Percentiles rank a stretch among this genome's conserved stretches.
phyloP scores from a whole-genome alignment of 306 rosid genomes.

The Senna siamea region DNA sequence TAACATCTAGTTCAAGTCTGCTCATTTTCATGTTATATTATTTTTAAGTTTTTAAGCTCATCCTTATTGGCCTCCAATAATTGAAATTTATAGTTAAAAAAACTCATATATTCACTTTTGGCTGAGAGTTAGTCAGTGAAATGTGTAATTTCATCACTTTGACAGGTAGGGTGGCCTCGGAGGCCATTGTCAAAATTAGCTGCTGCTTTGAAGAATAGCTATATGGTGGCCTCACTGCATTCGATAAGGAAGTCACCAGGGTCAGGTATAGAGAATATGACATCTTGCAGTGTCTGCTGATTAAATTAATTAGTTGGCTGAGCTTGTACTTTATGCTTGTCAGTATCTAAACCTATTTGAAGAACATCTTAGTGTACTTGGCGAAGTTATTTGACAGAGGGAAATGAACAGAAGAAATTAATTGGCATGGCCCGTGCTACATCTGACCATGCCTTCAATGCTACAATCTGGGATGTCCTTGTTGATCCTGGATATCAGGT shows the following conservation, averaged over 20 bases:
- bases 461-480: slow-evolving; percentile 98
- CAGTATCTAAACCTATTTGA: slow-evolving; percentile 63
- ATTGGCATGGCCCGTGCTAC: slow-evolving; percentile 99
- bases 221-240: slow-evolving; percentile 85
- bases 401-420: slow-evolving; percentile 69
- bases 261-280: slow-evolving; percentile 67
- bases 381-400: slow-evolving; percentile 99
- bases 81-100: not conserved
- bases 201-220: slow-evolving; percentile 91
- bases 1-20: slow-evolving; percentile 8
- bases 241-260: slow-evolving; percentile 71
- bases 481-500: slow-evolving; percentile 96
- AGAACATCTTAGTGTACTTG: slow-evolving; percentile 94
- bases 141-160: slow-evolving; percentile 26
- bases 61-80: not conserved
- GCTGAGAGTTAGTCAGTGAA: slow-evolving; percentile 7
- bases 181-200: slow-evolving; percentile 84
- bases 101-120: not conserved
- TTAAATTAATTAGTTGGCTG: slow-evolving; percentile 34
- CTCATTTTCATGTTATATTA: not conserved
- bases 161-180: slow-evolving; percentile 97
- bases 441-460: slow-evolving; percentile 98
- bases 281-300: slow-evolving; percentile 35
- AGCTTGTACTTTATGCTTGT: slow-evolving; percentile 45
- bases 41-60: not conserved